Evolutionary conservation across 2,329 filamentous ascomycete species (phyloP).

Genomic region (Cladosporium sp.): DNA sequence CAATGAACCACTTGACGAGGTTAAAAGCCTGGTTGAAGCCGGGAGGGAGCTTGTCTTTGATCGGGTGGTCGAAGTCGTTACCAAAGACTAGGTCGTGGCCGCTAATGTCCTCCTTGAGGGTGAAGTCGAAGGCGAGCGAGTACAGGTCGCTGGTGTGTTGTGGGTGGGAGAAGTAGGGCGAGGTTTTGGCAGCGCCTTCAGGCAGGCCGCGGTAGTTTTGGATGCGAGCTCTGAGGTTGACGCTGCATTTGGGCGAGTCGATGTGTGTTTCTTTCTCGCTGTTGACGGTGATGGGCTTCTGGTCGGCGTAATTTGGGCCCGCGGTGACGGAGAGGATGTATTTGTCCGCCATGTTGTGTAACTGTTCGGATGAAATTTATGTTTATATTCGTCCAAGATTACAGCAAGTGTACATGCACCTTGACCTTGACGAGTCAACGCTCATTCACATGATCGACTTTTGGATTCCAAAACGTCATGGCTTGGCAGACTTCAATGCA

Average conservation of each 20-base stretch:
- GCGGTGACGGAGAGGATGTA: slow-evolving; percentile 81
- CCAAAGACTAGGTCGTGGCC: slow-evolving; percentile 80
- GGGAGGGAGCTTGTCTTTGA: slow-evolving; percentile 78
- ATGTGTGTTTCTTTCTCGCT: slow-evolving; percentile 59
- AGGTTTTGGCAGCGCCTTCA: slow-evolving; percentile 60
- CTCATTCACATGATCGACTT: slow-evolving; percentile 1
- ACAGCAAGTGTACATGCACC: neutral
- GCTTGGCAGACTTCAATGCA: neutral
- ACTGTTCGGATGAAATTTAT: neutral
- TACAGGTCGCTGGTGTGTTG: slow-evolving; percentile 76
- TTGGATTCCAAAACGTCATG: slow-evolving; percentile 2
- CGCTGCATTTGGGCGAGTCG: slow-evolving; percentile 58
- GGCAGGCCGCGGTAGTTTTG: slow-evolving; percentile 68
- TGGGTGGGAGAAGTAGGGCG: slow-evolving; percentile 70
- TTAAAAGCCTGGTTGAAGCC: slow-evolving; percentile 81
- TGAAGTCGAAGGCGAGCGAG: slow-evolving; percentile 75
- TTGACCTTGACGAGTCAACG: neutral
- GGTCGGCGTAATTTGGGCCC: slow-evolving; percentile 71
- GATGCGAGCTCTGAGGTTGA: slow-evolving; percentile 71
- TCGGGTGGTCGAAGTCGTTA: slow-evolving; percentile 91
- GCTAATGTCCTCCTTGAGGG: slow-evolving; percentile 62
- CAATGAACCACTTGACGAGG: slow-evolving; percentile 84
- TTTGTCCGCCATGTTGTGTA: slow-evolving; percentile 53
- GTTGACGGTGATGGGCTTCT: slow-evolving; percentile 74
- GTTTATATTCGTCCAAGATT: neutral